Evolutionary conservation across 805 yeast species (phyloP), one percentile per base, ranked within the genome.

Genomic region (Saturnispora kantuleensis): DNA sequence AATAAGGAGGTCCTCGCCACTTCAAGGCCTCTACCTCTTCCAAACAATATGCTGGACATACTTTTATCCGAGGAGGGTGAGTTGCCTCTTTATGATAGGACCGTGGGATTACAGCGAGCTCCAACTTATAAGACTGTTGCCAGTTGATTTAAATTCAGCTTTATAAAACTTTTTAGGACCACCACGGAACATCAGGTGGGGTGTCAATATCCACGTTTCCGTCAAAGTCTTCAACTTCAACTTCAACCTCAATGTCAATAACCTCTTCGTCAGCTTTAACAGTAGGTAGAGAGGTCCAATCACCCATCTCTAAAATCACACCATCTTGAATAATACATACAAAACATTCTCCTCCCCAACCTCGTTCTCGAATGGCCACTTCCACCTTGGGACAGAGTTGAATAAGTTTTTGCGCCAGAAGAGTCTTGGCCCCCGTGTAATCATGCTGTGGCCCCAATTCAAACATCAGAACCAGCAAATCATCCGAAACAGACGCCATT

Each of bases 311-410:
- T 54, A 60, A 53, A 50, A 68, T 48, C 40, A 62, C 38, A 44
- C 63, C 47, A 47, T 66, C 63, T 39, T 63, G 55, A 12, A 54
- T 54, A 48, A 76, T 73, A 30, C 72, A 55, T 50, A 73, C 55
- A 35, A 65, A 61, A 52, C 80, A 73, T 39, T 67, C 69, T 53
- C 71, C 71, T 3, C 81, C 81, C 29, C 77, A 50, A 33, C 67
- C 71, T 36, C 64, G 59, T 4, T 62, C 65, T 31, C 65, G 58
- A 34, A 76, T 54, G 15, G 50, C 49, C 7, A 48, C 53, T 45
- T 59, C 57, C 45, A 75, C 58, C 3, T 55, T 37, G 38, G 67
- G 66, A 55, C 64, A 61, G 12, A 78, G 54, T 30, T 60, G 45
- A 35, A 64, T 64, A 44, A 81, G 53, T 37, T 70, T 70, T 28